Base-by-base conservation (phyloP, 148 eudicot genomes). In the Drosera capensis region DNA sequence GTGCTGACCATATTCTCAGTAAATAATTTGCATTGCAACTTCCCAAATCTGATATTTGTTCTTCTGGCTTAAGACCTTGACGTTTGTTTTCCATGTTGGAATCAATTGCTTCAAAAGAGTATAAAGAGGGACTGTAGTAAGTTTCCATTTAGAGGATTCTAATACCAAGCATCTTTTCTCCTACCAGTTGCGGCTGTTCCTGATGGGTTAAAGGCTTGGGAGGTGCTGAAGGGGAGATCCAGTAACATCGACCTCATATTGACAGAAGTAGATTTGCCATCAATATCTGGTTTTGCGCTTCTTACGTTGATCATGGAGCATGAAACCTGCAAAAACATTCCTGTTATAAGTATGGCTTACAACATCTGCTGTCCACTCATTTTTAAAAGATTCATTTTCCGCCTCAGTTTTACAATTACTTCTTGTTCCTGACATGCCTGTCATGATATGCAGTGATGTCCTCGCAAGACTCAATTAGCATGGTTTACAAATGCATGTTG, bases 121-220 rank as follows among this genome's bases (percentile, higher is more conserved):
- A 11, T 11, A 28, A 11, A 28, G 31, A 28, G 11, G 5, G 5
- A 6, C 31, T 28, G 31, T 28, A 28, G 31, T 6, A 11, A 28
- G 11, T 11, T 28, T 28, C 31, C 0, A 28, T 6, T 5, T 5
- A 28, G 11, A 28, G 6, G 38, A 15, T 34, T 4, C 2, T 41
- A 17, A 41, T 9, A 41, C 45, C 7, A 41, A n/a, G 18, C 3
- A 17, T 2, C 43, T 43, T 21, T 34, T 64, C 29, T 54, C 45
- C 58, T 41, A 40, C 53, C 77, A 88, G 97, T 88, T 75, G 82
- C 80, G 51, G 71, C 97, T 48, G 92, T 76, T 58, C 38, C 79
- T 46, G 97, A 88, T 71, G 97, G 97, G 51, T 64, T 84, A 30
- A 88, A 80, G 69, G 97, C 97, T 14, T 88, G 97, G 97, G 94